Evolutionary conservation across 129 eudicot genomes (phyloP), one percentile per base, ranked within the genome.

Genomic region (Centella asiatica): DNA sequence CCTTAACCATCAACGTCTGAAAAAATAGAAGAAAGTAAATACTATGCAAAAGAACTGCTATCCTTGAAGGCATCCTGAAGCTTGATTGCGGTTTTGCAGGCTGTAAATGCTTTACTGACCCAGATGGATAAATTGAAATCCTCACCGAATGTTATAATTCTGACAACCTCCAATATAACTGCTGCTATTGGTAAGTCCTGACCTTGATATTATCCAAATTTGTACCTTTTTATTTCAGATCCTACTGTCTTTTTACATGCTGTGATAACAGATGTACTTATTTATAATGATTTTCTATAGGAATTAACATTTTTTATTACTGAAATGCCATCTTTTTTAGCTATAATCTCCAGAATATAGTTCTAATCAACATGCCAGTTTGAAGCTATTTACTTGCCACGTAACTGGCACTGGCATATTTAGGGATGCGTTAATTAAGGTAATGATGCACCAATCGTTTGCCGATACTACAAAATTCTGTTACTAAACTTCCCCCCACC

Each of bases 61-160:
- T 74, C 53, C 15, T 25, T 36, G 53, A 54, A 52, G 48, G 68
- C 26, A 5, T 71, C 46, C 63, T 49, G 44, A 70, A 60, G 63
- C 44, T 77, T 54, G 65, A 54, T 55, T 73, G 44, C 77, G 70
- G 48, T 50, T 31, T 69, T 37, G 67, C 83, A 92, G 99, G 99
- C 87, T 70, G 99, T 92, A 19, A 92, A 92, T 82, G 96, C 99
- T 57, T 73, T 92, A 40, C 77, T 92, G 64, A 92, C 96, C 44
- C 99, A 92, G 82, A 74, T 92, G 86, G 99, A 92, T 79, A 92
- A 87, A 57, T 51, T 92, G 80, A 92, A 82, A 68, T 79, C 95
- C 25, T 64, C 96, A 44, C 92, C 98, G 65, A 87, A 92, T 80
- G 98, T 92, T 60, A 92, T 92, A 63, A 72, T 92, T 60, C 67